These are phyloP conservation scores for Aspergillus cejpii DNA, from an alignment of 2,329 filamentous ascomycete species.

Conservation along the genomic window DNA sequence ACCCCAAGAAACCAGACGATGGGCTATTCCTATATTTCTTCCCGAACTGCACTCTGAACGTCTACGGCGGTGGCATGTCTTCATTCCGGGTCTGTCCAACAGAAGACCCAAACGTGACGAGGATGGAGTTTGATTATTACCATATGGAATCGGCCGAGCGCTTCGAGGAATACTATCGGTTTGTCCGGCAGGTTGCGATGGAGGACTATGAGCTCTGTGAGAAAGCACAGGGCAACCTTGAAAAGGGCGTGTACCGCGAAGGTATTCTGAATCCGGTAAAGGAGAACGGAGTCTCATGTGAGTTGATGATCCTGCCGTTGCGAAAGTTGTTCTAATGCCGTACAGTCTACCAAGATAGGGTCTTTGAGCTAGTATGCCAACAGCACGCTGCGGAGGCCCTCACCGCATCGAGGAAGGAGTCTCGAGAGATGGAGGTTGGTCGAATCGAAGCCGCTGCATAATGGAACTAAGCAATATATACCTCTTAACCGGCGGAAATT, in stretches of 20 bases:
- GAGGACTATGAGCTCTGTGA: slow-evolving; percentile 55
- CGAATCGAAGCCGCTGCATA: slow-evolving; percentile 5
- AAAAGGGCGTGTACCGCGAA: slow-evolving; percentile 49
- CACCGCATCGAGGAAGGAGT: slow-evolving; percentile 4
- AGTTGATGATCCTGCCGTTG: slow-evolving; percentile 17
- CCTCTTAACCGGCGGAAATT: too few relatives aligned
- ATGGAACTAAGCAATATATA: too few relatives aligned
- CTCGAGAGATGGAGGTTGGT: background rate
- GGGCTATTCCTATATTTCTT: slow-evolving; percentile 55
- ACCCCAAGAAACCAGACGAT: slow-evolving; percentile 48
- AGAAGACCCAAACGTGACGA: slow-evolving; percentile 43
- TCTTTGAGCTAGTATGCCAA: slow-evolving; percentile 41
- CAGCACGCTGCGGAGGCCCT: slow-evolving; percentile 36
- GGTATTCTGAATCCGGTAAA: slow-evolving; percentile 52
- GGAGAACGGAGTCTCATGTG: slow-evolving; percentile 50
- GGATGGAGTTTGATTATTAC: slow-evolving; percentile 57
- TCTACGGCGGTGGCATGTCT: slow-evolving; percentile 54
- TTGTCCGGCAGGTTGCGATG: slow-evolving; percentile 51
- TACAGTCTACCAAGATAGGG: slow-evolving; percentile 43
- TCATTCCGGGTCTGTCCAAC: slow-evolving; percentile 52
- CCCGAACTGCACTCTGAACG: slow-evolving; percentile 51
- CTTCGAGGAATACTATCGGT: slow-evolving; percentile 52
- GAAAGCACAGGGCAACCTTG: slow-evolving; percentile 50
- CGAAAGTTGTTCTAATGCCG: slow-evolving; percentile 7
- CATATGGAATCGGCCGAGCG: slow-evolving; percentile 46